Evolutionary conservation across 2,329 filamentous ascomycete genomes (phyloP).

Genomic region (Colletotrichum higginsianum): DNA sequence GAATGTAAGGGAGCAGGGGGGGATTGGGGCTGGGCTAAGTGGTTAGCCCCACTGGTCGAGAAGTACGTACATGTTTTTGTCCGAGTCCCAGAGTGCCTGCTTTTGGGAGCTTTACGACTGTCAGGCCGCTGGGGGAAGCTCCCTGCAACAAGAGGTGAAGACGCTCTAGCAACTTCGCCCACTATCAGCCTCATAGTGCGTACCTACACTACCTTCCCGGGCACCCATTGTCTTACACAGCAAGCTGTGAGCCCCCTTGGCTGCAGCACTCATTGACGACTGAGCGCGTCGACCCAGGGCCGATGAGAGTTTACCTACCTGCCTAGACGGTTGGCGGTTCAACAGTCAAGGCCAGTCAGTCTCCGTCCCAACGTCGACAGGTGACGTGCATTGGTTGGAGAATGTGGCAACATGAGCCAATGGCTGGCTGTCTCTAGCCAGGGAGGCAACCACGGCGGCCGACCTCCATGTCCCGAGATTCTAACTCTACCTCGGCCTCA

Average conservation of each 20-base stretch:
- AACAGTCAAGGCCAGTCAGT: not conserved
- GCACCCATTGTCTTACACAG: not conserved
- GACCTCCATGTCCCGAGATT: not conserved
- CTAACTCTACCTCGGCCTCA: slow-evolving; percentile 22
- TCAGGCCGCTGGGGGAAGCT: slow-evolving; percentile 20
- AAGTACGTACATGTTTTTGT: slow-evolving; percentile 6
- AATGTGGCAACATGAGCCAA: slow-evolving; percentile 12
- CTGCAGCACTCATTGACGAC: slow-evolving; percentile 26
- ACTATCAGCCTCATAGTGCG: no score
- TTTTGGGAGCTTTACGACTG: slow-evolving; percentile 17
- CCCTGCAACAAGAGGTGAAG: slow-evolving; percentile 23
- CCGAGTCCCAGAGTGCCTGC: not conserved
- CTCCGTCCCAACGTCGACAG: not conserved
- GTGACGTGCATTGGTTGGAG: not conserved
- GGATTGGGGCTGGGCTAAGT: no score
- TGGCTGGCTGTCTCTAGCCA: not conserved
- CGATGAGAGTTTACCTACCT: not conserved
- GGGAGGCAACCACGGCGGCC: not conserved
- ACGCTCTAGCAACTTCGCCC: not conserved
- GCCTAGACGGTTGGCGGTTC: not conserved
- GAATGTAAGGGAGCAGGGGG: no score
- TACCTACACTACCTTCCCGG: no score
- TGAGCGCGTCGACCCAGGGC: slow-evolving; percentile 15
- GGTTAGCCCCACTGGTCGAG: not conserved
- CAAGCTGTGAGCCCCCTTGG: slow-evolving; percentile 7